These are phyloP conservation scores for Fusarium globosum DNA, from an alignment of 2,329 filamentous ascomycete species.

Conservation along the genomic window DNA sequence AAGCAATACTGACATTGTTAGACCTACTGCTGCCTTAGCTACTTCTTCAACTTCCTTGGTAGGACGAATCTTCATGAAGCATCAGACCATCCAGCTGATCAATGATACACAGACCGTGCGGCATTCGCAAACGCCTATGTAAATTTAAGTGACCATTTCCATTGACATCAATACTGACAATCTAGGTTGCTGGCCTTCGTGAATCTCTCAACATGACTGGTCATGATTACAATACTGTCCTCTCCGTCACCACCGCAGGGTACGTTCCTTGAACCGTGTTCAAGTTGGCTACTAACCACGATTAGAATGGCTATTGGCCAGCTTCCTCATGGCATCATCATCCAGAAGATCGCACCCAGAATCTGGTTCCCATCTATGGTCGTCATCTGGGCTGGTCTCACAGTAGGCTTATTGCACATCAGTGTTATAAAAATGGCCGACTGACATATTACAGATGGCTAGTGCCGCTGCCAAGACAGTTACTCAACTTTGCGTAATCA, in stretches of 20 bases:
- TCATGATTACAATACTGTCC: constrained; percentile 49
- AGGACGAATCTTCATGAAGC: rapidly evolving
- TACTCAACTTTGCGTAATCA: constrained; percentile 44
- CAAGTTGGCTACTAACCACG: background rate
- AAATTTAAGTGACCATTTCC: background rate
- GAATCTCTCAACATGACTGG: constrained; percentile 57
- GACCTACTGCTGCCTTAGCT: constrained; percentile 51
- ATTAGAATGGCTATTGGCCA: constrained; percentile 61
- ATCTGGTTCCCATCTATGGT: constrained; percentile 70
- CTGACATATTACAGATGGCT: constrained; percentile 37
- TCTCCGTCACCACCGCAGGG: constrained; percentile 44
- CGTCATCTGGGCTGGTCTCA: constrained; percentile 68
- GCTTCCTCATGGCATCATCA: constrained; percentile 66
- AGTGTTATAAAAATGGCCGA: rapidly evolving
- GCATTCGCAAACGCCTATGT: constrained; percentile 55
- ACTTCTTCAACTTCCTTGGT: constrained; percentile 55
- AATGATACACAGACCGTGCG: constrained; percentile 21
- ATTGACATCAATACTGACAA: background rate
- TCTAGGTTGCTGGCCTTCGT: constrained; percentile 54
- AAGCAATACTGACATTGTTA: background rate
- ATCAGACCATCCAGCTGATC: background rate
- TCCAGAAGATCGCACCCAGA: constrained; percentile 69
- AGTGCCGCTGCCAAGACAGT: constrained; percentile 47
- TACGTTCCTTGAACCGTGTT: constrained; percentile 2
- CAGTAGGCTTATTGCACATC: constrained; percentile 50